A percentile compares a stretch with the other conserved stretches of the same genome.
Conservation (phyloP, 352 stramenopile genomes). For the Globisporangium barbulae region DNA sequence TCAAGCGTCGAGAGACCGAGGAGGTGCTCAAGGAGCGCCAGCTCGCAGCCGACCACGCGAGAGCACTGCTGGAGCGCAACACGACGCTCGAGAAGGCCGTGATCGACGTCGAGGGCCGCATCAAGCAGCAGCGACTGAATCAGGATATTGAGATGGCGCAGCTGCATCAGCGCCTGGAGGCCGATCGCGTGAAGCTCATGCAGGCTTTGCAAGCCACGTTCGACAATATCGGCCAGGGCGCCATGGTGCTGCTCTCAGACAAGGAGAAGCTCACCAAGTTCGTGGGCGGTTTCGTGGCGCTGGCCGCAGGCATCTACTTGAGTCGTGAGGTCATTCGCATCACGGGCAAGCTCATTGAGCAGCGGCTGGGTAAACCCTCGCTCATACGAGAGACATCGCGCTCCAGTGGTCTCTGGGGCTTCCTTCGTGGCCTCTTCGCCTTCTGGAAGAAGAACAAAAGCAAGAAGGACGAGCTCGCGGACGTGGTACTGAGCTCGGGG, state of each 20-base stretch:
- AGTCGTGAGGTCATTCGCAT: constrained; percentile 63
- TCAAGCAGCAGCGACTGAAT: constrained; percentile 65
- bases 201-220: constrained; percentile 64
- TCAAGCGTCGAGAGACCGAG: constrained; percentile 54
- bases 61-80: constrained; percentile 53
- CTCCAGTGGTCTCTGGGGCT: constrained; percentile 40
- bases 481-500: constrained; percentile 51
- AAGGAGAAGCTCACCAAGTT: constrained; percentile 59
- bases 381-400: constrained; percentile 70
- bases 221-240: constrained; percentile 61
- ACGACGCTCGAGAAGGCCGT: constrained; percentile 56
- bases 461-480: constrained; percentile 40
- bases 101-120: constrained; percentile 63
- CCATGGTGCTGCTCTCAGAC: constrained; percentile 50
- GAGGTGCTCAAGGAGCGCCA: constrained; percentile 59
- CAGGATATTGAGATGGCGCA: constrained; percentile 74
- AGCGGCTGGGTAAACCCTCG: constrained; percentile 65
- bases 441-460: constrained; percentile 24
- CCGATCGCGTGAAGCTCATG: constrained; percentile 62
- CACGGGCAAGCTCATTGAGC: constrained; percentile 52
- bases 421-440: constrained; percentile 26
- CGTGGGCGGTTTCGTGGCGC: constrained; percentile 49
- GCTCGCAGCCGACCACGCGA: constrained; percentile 39
- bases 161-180: constrained; percentile 53
- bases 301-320: constrained; percentile 58